Evolutionary conservation across 805 yeast genomes (phyloP).

Genomic region (Candida boleticola): DNA sequence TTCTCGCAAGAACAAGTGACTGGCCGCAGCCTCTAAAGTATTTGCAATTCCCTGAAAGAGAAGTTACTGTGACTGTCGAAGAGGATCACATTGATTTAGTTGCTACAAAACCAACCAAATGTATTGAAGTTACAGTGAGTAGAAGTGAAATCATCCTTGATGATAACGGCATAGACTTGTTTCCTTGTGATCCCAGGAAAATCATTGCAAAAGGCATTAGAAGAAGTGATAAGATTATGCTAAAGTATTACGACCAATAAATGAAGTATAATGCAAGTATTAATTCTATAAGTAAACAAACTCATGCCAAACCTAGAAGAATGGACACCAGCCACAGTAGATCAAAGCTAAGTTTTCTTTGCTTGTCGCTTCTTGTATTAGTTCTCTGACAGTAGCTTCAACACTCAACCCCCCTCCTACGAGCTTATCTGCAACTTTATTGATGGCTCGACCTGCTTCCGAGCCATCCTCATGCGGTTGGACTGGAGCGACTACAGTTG

Average conservation of each 20-base stretch:
- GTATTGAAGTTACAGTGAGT: slow-evolving; percentile 33
- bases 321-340: slow-evolving; percentile 85
- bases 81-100: slow-evolving; percentile 23
- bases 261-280: neutral
- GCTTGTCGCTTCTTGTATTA: slow-evolving; percentile 74
- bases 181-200: slow-evolving; percentile 31
- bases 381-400: slow-evolving; percentile 81
- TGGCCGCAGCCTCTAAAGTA: slow-evolving; percentile 54
- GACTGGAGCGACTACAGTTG: neutral
- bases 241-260: slow-evolving; percentile 15
- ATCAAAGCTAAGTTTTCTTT: slow-evolving; percentile 66
- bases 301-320: no score
- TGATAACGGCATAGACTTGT: slow-evolving; percentile 50
- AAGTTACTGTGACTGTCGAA: slow-evolving; percentile 18
- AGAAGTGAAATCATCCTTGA: slow-evolving; percentile 21
- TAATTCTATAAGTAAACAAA: no score
- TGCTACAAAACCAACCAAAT: slow-evolving; percentile 42
- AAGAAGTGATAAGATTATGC: slow-evolving; percentile 12
- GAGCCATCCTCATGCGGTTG: slow-evolving; percentile 45
- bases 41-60: slow-evolving; percentile 27
- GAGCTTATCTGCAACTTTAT: slow-evolving; percentile 69
- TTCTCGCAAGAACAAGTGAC: slow-evolving; percentile 34
- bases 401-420: slow-evolving; percentile 64
- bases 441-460: slow-evolving; percentile 80
- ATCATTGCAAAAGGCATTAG: slow-evolving; percentile 15